Percentiles rank a stretch among this genome's conserved stretches.
Evolutionary conservation across 108 stramenopile genomes (phyloP).

Genomic region (Hondaea fermentalgiana): DNA sequence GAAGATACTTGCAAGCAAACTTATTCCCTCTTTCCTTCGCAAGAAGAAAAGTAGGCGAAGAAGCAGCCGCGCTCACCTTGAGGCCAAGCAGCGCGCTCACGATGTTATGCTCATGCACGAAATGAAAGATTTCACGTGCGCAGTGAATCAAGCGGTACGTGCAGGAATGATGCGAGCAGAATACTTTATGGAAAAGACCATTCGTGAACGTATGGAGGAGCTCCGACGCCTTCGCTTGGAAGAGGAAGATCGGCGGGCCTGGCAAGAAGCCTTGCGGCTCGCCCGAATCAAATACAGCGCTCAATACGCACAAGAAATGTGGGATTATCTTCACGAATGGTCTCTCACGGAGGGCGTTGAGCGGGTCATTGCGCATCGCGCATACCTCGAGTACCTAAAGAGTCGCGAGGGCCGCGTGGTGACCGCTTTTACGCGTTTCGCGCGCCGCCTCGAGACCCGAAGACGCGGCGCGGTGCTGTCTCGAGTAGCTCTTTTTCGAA

Average conservation of each 20-base stretch:
- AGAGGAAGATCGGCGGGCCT: background rate
- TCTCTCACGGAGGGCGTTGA: background rate
- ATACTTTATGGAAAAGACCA: background rate
- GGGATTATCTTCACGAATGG: background rate
- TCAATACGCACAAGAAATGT: background rate
- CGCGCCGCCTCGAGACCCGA: background rate
- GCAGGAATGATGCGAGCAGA: background rate
- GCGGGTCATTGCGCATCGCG: background rate
- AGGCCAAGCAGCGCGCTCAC: background rate
- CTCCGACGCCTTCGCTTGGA: background rate
- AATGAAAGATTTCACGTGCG: background rate
- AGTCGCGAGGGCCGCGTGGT: background rate
- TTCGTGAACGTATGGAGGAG: background rate
- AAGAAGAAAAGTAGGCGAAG: no score
- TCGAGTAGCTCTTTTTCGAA: background rate
- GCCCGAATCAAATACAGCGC: background rate
- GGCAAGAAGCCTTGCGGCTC: background rate
- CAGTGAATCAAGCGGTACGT: background rate
- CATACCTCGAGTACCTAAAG: background rate
- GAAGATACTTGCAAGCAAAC: no score
- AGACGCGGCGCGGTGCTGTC: background rate
- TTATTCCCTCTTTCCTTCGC: no score
- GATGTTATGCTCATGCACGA: background rate
- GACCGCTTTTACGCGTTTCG: background rate
- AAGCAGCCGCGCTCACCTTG: no score